Evolutionary conservation across 352 stramenopile species (phyloP), one percentile per base, ranked within the genome.

Genomic region (Pythium biforme): DNA sequence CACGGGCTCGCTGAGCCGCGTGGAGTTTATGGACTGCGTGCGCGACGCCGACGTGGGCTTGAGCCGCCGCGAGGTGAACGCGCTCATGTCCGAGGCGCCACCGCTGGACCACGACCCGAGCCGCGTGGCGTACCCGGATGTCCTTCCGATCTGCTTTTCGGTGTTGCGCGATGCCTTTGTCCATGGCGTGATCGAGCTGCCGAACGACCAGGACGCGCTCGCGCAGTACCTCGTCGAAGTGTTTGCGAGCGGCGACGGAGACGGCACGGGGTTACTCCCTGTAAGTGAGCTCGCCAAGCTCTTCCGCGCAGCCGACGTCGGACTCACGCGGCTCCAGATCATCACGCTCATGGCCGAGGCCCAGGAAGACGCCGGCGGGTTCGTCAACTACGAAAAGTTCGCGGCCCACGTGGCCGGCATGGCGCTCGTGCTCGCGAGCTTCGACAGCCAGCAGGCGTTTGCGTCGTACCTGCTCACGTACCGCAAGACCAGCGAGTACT

Each of bases 301-400:
- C 3, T 76, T 92, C 25, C 73, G 78, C 37, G 71, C 72, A 1
- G 80, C 83, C 0, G 85, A 91, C 50, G 60, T 94, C 8, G 83
- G 85, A 0, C 81, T 94, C 64, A 92, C 85, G 15, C 70, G 82
- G 10, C 74, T 94, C 23, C 83, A 92, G 70, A 90, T 89, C 67
- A 80, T 83, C 58, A 72, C 74, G 9, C 74, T 84, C 12, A 79
- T 92, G 65, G 75, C 76, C 25, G 83, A 92, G 57, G 79, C 84
- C 2, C 77, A 87, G 53, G 81, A 92, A 66, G 82, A 92, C 71
- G 83, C 87, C 25, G 86, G 78, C 15, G 83, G 83, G 12, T 88
- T 90, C 33, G 75, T 92, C 43, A 77, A 82, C 60, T 92, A 90
- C 52, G 81, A 94, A 46, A 84, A 79, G 43, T 92, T 91, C 52